phyloP scores from a whole-genome alignment of 192 early-diverging fungal species.

The Coemansia sp. region DNA sequence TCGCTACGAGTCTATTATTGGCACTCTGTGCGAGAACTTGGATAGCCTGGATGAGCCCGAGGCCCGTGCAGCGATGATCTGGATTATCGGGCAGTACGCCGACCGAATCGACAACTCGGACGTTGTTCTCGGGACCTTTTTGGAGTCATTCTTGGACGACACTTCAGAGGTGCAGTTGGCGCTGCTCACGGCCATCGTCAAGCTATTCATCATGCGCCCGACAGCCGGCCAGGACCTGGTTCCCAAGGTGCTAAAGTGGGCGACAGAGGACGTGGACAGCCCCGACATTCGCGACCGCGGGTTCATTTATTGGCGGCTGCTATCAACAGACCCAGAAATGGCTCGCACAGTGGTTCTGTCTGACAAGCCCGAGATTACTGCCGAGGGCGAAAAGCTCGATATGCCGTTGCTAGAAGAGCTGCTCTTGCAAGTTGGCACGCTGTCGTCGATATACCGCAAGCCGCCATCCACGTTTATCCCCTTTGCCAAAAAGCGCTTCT shows the following conservation, averaged over 20 bases:
- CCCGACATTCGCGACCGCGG: slow-evolving; percentile 97
- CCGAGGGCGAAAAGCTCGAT: slow-evolving; percentile 92
- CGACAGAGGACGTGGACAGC: slow-evolving; percentile 93
- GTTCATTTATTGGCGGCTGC: slow-evolving; percentile 96
- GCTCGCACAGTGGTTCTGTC: slow-evolving; percentile 76
- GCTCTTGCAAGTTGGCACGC: slow-evolving; percentile 77
- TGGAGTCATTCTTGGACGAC: slow-evolving; percentile 90
- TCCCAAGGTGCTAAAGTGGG: slow-evolving; percentile 89
- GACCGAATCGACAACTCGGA: slow-evolving; percentile 96
- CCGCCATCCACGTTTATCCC: slow-evolving; percentile 83
- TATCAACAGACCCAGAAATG: slow-evolving; percentile 88
- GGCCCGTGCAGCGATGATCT: slow-evolving; percentile 97
- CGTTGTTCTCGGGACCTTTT: slow-evolving; percentile 81
- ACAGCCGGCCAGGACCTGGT: slow-evolving; percentile 89
- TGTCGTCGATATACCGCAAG: slow-evolving; percentile 92
- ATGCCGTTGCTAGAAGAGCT: slow-evolving; percentile 82
- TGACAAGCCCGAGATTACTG: slow-evolving; percentile 91
- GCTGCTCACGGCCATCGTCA: slow-evolving; percentile 92
- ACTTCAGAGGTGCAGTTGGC: slow-evolving; percentile 87
- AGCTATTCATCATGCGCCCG: slow-evolving; percentile 93
- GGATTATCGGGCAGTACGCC: slow-evolving; percentile 99
- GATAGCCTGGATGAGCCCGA: slow-evolving; percentile 97
- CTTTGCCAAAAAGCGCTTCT: slow-evolving; percentile 54
- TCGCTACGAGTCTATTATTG: slow-evolving; percentile 92
- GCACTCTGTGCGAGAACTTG: slow-evolving; percentile 89